A percentile compares a stretch with the other conserved stretches of the same genome.
These are phyloP conservation scores for Mrakia blollopis DNA, from an alignment of 768 basidiomycete species.

Conservation along the genomic window DNA sequence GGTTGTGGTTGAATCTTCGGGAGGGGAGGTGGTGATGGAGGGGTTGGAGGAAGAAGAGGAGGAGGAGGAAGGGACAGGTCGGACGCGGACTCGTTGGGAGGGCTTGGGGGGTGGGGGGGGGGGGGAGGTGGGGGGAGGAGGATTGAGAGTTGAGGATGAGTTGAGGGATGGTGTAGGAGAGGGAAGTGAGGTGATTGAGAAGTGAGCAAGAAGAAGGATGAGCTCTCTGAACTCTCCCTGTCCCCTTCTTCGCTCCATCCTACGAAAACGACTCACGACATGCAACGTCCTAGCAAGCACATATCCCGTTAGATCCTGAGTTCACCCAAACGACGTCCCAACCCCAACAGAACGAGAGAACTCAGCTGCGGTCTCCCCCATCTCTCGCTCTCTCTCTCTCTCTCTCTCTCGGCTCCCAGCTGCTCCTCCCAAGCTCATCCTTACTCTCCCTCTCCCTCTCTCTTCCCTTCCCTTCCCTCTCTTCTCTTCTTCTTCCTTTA, in stretches of 20 bases:
- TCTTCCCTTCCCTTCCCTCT: not conserved
- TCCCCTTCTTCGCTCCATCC: not conserved
- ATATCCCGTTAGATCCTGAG: not conserved
- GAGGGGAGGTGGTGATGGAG: not conserved
- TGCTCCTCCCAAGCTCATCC: not conserved
- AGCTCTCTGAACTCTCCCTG: not conserved
- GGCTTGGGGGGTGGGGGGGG: not conserved
- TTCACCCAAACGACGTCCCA: not conserved
- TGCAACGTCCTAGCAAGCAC: slow-evolving; percentile 11
- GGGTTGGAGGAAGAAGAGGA: not conserved
- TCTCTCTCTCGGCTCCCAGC: no score
- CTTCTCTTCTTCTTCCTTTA: not conserved
- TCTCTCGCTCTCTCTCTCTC: not conserved
- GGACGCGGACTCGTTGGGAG: slow-evolving; percentile 13
- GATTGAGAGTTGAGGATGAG: not conserved
- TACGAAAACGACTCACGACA: not conserved
- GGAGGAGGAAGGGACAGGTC: not conserved
- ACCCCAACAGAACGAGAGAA: no score
- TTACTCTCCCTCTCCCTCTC: not conserved
- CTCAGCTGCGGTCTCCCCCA: not conserved
- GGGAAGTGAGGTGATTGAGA: not conserved
- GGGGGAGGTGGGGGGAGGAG: not conserved
- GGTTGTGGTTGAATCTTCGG: not conserved
- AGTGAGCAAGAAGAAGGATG: not conserved
- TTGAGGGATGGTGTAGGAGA: not conserved